Evolutionary conservation across 306 rosid genomes (phyloP).

Genomic region (Quillaja saponaria): DNA sequence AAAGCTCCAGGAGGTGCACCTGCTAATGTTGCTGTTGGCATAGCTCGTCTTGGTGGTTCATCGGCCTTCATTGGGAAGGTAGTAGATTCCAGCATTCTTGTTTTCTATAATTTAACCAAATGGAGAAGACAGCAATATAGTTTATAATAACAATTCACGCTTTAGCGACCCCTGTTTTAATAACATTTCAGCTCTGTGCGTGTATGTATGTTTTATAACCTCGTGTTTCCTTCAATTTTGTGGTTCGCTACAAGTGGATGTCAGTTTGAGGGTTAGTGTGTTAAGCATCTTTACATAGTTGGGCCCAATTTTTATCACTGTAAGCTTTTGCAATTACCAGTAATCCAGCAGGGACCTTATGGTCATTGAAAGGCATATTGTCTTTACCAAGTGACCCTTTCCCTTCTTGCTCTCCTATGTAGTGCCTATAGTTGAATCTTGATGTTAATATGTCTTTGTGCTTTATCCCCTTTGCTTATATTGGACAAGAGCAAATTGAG

Average conservation of each 20-base stretch:
- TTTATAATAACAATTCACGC: too few relatives aligned
- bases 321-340: too few relatives aligned
- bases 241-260: too few relatives aligned
- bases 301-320: too few relatives aligned
- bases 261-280: too few relatives aligned
- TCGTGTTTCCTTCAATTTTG: too few relatives aligned
- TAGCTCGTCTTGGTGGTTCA: constrained; percentile 91
- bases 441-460: not conserved
- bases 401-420: constrained; percentile 13
- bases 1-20: constrained; percentile 99
- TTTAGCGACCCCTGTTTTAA: too few relatives aligned
- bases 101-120: constrained; percentile 2
- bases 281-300: too few relatives aligned
- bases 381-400: constrained; percentile 1
- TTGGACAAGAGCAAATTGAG: too few relatives aligned
- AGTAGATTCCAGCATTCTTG: constrained; percentile 25
- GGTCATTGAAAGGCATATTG: not conserved
- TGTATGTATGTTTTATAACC: too few relatives aligned
- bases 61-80: constrained; percentile 97
- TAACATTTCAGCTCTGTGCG: too few relatives aligned
- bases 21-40: constrained; percentile 96
- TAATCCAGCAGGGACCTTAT: too few relatives aligned
- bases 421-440: not conserved
- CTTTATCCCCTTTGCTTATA: constrained; percentile 7
- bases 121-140: constrained; percentile 19